Conservation (phyloP, 176 grass and related monocot genomes). For the Aegilops sharonensis region DNA sequence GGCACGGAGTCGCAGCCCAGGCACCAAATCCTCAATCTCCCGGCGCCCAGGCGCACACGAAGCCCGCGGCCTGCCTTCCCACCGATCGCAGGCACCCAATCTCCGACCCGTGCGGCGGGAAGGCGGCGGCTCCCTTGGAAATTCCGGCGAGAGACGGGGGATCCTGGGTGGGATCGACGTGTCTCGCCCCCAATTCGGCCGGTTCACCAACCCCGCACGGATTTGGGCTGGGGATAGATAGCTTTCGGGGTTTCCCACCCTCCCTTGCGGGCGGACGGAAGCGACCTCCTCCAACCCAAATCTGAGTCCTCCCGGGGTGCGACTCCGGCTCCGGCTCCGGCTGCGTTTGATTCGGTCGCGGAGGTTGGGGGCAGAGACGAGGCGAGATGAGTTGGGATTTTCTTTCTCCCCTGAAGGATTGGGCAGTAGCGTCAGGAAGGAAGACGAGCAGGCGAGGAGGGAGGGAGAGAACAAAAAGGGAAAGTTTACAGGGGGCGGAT, state of each 20-base stretch:
- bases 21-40: slow-evolving; percentile 27
- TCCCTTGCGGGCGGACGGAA: slow-evolving; percentile 29
- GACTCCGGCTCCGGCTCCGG: neutral
- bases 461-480: slow-evolving; percentile 9
- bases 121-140: slow-evolving; percentile 33
- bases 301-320: neutral
- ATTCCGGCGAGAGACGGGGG: slow-evolving; percentile 12
- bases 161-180: slow-evolving; percentile 13
- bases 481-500: neutral
- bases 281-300: slow-evolving; percentile 37
- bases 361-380: neutral
- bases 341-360: slow-evolving; percentile 28
- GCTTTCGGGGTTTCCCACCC: slow-evolving; percentile 25
- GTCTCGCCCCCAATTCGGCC: slow-evolving; percentile 29
- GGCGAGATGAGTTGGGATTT: slow-evolving; percentile 3
- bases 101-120: neutral
- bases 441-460: slow-evolving; percentile 6
- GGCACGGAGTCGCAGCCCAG: neutral
- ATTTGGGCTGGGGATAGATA: slow-evolving; percentile 17
- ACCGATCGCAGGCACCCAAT: slow-evolving; percentile 7
- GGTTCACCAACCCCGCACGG: slow-evolving; percentile 42
- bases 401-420: slow-evolving; percentile 19
- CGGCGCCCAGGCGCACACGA: neutral
- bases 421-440: slow-evolving; percentile 16
- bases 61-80: slow-evolving; percentile 10